These are phyloP conservation scores for Cantharellus anzutake DNA, from an alignment of 768 basidiomycete species.

Conservation along the genomic window DNA sequence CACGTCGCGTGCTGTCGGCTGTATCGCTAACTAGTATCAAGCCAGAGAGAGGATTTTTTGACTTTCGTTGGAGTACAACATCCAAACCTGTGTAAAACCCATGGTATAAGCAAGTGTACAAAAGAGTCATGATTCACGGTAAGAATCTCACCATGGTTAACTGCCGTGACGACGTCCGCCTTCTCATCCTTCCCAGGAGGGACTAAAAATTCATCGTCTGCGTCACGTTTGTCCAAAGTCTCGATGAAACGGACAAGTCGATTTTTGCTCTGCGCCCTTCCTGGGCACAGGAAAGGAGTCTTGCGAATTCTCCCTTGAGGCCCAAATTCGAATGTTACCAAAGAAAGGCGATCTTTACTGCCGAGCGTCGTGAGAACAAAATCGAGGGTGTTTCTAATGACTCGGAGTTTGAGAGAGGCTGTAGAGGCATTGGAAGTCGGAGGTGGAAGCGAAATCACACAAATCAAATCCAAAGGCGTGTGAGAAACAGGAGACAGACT, in stretches of 20 bases:
- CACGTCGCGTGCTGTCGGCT: conserved; percentile 75
- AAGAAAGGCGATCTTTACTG: conserved; percentile 58
- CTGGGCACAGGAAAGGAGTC: conserved; percentile 77
- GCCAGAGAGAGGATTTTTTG: conserved; percentile 71
- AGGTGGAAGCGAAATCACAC: conserved; percentile 76
- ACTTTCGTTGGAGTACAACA: conserved; percentile 83
- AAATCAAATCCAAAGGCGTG: conserved; percentile 78
- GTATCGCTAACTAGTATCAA: conserved; percentile 90
- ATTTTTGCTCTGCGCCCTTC: conserved; percentile 44
- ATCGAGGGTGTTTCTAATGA: conserved; percentile 51
- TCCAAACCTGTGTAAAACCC: conserved; percentile 44
- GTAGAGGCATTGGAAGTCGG: conserved; percentile 50
- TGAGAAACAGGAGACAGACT: conserved; percentile 67
- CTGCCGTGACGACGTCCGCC: conserved; percentile 95
- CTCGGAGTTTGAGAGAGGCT: conserved; percentile 68
- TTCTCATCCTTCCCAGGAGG: conserved; percentile 75
- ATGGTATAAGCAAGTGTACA: neutral
- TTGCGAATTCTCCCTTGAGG: conserved; percentile 63
- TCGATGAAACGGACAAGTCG: conserved; percentile 66
- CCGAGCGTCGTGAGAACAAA: conserved; percentile 67
- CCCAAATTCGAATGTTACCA: conserved; percentile 90
- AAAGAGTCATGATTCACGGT: neutral
- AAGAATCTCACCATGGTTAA: conserved; percentile 59
- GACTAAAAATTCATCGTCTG: conserved; percentile 38
- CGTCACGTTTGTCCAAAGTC: conserved; percentile 20